A percentile compares a stretch with the other conserved stretches of the same genome.
Conservation (phyloP, 352 stramenopile genomes). For the Phytopythium boreale region DNA sequence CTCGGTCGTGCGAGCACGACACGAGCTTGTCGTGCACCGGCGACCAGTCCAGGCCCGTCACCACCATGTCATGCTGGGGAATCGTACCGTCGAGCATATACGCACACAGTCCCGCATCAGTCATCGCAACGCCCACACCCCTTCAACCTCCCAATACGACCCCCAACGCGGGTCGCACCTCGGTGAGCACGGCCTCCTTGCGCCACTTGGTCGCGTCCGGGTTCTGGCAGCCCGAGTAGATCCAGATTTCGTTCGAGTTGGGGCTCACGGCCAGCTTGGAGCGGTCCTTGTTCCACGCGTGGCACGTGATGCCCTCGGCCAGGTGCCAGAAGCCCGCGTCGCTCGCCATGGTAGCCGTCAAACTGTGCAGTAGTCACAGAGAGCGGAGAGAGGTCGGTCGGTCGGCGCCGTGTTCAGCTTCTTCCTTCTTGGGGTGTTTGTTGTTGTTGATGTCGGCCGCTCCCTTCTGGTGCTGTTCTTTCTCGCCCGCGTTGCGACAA, state of each 20-base stretch:
- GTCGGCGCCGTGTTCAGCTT: neutral
- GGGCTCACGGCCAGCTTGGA: conserved; percentile 89
- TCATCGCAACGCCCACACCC: neutral
- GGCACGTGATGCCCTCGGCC: conserved; percentile 85
- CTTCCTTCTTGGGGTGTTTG: conserved; percentile 15
- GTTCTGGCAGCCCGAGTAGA: conserved; percentile 84
- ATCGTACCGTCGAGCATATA: neutral
- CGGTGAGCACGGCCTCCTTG: conserved; percentile 81
- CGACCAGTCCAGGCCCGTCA: conserved; percentile 92
- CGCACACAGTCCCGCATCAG: neutral
- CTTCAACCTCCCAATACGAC: neutral
- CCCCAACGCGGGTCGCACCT: conserved; percentile 23
- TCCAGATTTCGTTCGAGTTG: conserved; percentile 93
- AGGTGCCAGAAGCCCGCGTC: conserved; percentile 74
- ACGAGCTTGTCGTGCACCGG: conserved; percentile 92
- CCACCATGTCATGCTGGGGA: conserved; percentile 91
- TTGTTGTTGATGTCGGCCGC: conserved; percentile 9
- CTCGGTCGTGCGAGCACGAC: conserved; percentile 93
- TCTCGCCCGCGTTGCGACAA: conserved; percentile 7
- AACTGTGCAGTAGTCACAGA: neutral
- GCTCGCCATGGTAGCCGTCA: conserved; percentile 15
- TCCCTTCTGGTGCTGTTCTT: neutral
- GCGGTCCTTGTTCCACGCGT: conserved; percentile 91
- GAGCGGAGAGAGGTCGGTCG: neutral
- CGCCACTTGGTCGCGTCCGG: conserved; percentile 79